Evolutionary conservation across 2,329 filamentous ascomycete genomes (phyloP), one percentile per base, ranked within the genome.

Genomic region (Trichoderma hamatum): DNA sequence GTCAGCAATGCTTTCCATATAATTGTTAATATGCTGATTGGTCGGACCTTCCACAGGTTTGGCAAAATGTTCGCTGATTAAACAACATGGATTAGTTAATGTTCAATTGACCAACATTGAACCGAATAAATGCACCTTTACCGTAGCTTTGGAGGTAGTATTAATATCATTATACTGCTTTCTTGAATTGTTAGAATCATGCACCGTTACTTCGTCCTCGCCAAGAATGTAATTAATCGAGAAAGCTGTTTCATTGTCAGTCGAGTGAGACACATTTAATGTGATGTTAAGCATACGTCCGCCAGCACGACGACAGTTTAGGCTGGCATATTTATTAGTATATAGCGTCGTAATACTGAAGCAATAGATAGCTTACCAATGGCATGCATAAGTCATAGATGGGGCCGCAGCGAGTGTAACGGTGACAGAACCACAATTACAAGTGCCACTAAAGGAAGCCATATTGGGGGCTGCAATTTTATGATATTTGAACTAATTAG

Each of bases 381-480:
- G 43, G n/a, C 59, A 62, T 3, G n/a, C 59, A 28, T 21, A 62
- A 11, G 14, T 62, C 30, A 11, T 54, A 1, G 51, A 54, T 16
- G 51, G 51, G 5, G 28, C 28, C 13, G 28, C 7, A 21, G 43
- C 30, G 19, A 62, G 59, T 11, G 59, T 62, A 9, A 62, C 14
- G 5, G 59, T 62, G 13, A 62, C n/a, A 34, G 43, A 62, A 19
- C 59, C 59, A 32, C 59, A 62, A 49, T 49, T 62, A 14, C 43
- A 51, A 32, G 28, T 62, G n/a, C 59, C 59, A 30, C 19, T 62
- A 13, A 51, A 24, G 21, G 26, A 56, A 16, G 43, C 19, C 43
- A 54, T 65, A 6, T 36, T 60, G 2, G 51, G 10, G 14, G 13
- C 2, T 19, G 26, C 24, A 1, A 13, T 10, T 24, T 13, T 52